These are phyloP conservation scores for Penicillium pulvis DNA, from an alignment of 495 filamentous ascomycete genomes.

Conservation along the genomic window DNA sequence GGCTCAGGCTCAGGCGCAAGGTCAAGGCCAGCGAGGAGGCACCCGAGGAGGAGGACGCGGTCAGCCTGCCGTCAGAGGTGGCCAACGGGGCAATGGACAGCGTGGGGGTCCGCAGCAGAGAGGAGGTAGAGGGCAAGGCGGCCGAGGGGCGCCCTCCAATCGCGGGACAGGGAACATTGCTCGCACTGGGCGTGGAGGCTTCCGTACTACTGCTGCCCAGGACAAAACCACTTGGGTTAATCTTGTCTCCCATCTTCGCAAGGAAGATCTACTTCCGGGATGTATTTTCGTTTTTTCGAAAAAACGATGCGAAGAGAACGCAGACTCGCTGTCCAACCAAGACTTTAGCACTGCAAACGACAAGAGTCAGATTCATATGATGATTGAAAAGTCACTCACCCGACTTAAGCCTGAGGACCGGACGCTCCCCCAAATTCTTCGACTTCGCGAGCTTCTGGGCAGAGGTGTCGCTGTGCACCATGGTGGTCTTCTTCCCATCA, in stretches of 20 bases:
- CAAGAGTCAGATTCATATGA: slow-evolving; percentile 97
- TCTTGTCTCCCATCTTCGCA: slow-evolving; percentile 85
- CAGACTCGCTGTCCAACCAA: slow-evolving; percentile 89
- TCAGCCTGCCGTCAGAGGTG: slow-evolving; percentile 12
- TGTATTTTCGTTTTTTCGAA: slow-evolving; percentile 99
- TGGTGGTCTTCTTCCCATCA: slow-evolving; percentile 91
- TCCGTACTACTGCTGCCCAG: slow-evolving; percentile 82
- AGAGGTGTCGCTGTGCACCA: slow-evolving; percentile 96
- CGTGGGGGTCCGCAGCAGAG: slow-evolving; percentile 52
- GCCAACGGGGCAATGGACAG: slow-evolving; percentile 41
- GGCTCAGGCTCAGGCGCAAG: slow-evolving; percentile 12
- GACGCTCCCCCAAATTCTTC: slow-evolving; percentile 82
- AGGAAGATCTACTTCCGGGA: slow-evolving; percentile 80
- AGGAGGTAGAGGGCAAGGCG: slow-evolving; percentile 35
- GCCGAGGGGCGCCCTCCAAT: slow-evolving; percentile 56
- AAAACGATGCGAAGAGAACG: slow-evolving; percentile 94
- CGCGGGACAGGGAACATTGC: slow-evolving; percentile 84
- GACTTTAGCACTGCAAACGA: slow-evolving; percentile 91
- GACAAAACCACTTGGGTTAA: slow-evolving; percentile 98
- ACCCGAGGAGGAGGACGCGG: slow-evolving; percentile 27
- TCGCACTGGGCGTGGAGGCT: slow-evolving; percentile 79
- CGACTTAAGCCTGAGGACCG: slow-evolving; percentile 90
- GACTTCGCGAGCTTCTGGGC: slow-evolving; percentile 80
- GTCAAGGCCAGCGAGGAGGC: slow-evolving; percentile 56
- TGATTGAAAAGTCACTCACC: slow-evolving; percentile 92